Evolutionary conservation across 257 asterid genomes (phyloP), one percentile per base, ranked within the genome.

Genomic region (Solanum dulcamara): DNA sequence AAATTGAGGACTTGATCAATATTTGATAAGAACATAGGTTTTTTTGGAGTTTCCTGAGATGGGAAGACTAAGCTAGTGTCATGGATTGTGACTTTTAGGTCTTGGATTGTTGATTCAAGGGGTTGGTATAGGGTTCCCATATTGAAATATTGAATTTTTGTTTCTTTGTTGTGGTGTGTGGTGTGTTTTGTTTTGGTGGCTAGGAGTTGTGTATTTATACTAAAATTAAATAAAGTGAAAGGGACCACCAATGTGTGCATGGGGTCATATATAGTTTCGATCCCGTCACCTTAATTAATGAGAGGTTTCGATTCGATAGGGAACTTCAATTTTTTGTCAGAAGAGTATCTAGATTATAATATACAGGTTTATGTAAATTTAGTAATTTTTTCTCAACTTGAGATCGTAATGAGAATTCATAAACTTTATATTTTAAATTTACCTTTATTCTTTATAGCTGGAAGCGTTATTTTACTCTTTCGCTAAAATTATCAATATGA

Each of bases 1-100:
- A 95, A 95, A 75, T 93, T 92, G 18, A 94, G 93, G 15, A 95
- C 93, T 84, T 91, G 95, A 55, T 95, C 98, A 40, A 95, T 95
- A 87, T 95, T 95, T 5, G 98, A 89, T 28, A 94, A 79, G 88
- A 91, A 94, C 26, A 93, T 42, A 70, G 92, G 75, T 32, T 80
- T 86, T 40, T 80, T 89, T 10, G 50, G 50, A n/a, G 93, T 89
- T 87, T 85, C 55, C 12, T 87, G 83, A 2, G 80, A 74, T 28
- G 96, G 95, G 55, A 89, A 84, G 1, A 94, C 83, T 6, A 92
- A 90, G 17, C 42, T 77, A 9, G 98, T 91, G 80, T 91, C 90
- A 1, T 89, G 86, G 86, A 92, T 55, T n/a, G 91, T 93, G 83
- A 94, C 83, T 86, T 92, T 90, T 6, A 94, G 95, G 86, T 93